Conservation (phyloP, 2,329 filamentous ascomycete species). For the Talaromyces atroroseus region DNA sequence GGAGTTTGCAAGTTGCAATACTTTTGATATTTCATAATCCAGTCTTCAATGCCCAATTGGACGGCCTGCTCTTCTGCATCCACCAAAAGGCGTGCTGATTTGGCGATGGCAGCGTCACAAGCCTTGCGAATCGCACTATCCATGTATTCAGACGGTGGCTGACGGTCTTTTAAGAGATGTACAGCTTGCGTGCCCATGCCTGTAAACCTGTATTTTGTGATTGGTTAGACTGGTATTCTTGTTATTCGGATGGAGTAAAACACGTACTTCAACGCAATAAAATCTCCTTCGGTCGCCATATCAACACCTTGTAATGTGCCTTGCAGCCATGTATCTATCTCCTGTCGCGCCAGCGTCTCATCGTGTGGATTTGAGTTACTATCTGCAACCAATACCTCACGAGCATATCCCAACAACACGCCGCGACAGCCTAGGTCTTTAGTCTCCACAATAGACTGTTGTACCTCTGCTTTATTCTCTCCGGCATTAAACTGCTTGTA, state of each 20-base stretch:
- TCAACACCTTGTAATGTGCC: constrained; percentile 50
- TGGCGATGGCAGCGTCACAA: constrained; percentile 38
- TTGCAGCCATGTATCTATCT: constrained; percentile 44
- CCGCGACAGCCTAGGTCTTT: constrained; percentile 48
- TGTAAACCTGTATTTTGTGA: constrained; percentile 33
- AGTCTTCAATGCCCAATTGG: constrained; percentile 48
- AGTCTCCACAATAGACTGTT: constrained; percentile 41
- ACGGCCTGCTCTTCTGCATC: constrained; percentile 52
- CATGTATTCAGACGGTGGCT: constrained; percentile 38
- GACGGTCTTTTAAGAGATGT: constrained; percentile 35
- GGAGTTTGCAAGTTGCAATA: constrained; percentile 45
- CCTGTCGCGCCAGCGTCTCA: constrained; percentile 27
- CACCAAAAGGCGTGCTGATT: constrained; percentile 44
- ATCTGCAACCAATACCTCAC: constrained; percentile 49
- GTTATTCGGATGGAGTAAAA: neutral
- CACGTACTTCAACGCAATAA: constrained; percentile 47
- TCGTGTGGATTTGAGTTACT: constrained; percentile 25
- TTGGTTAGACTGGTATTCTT: neutral
- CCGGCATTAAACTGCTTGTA: constrained; percentile 57
- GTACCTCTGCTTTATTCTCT: constrained; percentile 45
- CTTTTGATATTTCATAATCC: constrained; percentile 51
- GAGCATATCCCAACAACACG: constrained; percentile 50
- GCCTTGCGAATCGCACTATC: constrained; percentile 40
- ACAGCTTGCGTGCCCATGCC: constrained; percentile 44
- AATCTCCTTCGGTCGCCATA: constrained; percentile 49